Conservation (phyloP, 2,329 filamentous ascomycete species). For the Tolypocladium amazonense region DNA sequence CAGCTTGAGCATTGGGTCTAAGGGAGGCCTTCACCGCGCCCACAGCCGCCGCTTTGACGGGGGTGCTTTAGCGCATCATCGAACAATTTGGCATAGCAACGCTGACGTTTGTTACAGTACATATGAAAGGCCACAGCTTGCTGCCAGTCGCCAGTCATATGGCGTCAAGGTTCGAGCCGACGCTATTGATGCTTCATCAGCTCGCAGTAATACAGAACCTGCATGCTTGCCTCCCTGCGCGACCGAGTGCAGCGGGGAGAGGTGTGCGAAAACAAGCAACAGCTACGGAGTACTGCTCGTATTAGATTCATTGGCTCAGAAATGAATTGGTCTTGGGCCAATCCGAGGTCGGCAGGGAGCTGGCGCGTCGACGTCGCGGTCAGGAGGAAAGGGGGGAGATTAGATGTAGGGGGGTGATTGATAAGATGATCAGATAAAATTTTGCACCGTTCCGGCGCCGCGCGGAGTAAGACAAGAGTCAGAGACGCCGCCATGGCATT, state of each 20-base stretch:
- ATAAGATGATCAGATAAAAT: slow-evolving; percentile 7
- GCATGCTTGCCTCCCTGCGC: not conserved
- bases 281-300: too few species aligned
- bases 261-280: not conserved
- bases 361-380: not conserved
- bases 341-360: not conserved
- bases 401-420: slow-evolving; percentile 1
- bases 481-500: not conserved
- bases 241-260: not conserved
- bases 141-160: not conserved
- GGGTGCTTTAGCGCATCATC: not conserved
- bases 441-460: not conserved
- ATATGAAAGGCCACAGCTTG: not conserved
- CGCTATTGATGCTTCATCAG: not conserved
- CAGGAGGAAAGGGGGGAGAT: not conserved
- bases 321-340: not conserved
- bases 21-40: not conserved
- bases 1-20: not conserved
- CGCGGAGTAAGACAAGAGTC: not conserved
- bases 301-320: not conserved
- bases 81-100: not conserved
- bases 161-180: not conserved
- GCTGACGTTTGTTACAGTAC: not conserved
- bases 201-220: not conserved
- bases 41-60: not conserved